Evolutionary conservation across 495 filamentous ascomycete genomes (phyloP), one percentile per base, ranked within the genome.

Genomic region (Daldinia childiae): DNA sequence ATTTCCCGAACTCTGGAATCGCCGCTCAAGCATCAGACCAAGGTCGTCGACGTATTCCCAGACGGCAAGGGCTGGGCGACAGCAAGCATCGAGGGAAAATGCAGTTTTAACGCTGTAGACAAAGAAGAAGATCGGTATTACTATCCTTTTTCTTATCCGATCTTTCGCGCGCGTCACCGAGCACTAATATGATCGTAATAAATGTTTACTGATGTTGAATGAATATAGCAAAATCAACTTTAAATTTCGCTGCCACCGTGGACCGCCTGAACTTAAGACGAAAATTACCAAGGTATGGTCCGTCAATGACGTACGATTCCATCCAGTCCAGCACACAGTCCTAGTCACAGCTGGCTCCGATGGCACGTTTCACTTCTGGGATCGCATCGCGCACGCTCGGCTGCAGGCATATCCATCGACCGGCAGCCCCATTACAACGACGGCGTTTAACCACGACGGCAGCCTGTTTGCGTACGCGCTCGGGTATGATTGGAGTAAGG

Each of bases 401-500:
- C 86, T 97, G 45, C 97, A 95, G 81, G 92, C 92, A 15, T 98
- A 97, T 75, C 93, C 94, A n/a, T 86, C 90, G 39, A 91, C 14
- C 15, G 54, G 54, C 54, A 32, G 27, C 6, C 90, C 91, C 55
- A 97, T 98, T 79, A 88, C 90, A 11, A 86, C 89, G 45, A 96
- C 92, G 14, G 89, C 85, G 15, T 98, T 97, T 86, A 94, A 92
- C 79, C 86, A 88, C 72, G 88, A 81, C 43, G 95, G 95, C 57
- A 88, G 80, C 74, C 93, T 97, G 75, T 97, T 97, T 76, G 94
- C 95, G 30, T 98, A 98, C 76, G 91, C 93, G 43, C 87, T 96
- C 24, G 93, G 92, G 78, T 98, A 98, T 76, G 95, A 98, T 82
- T 98, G 95, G 95, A 94, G 91, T 80, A 95, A 95, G 80, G 95